A percentile compares a stretch with the other conserved stretches of the same genome.
Conservation (phyloP, 805 yeast species). For the Candida boidinii region DNA sequence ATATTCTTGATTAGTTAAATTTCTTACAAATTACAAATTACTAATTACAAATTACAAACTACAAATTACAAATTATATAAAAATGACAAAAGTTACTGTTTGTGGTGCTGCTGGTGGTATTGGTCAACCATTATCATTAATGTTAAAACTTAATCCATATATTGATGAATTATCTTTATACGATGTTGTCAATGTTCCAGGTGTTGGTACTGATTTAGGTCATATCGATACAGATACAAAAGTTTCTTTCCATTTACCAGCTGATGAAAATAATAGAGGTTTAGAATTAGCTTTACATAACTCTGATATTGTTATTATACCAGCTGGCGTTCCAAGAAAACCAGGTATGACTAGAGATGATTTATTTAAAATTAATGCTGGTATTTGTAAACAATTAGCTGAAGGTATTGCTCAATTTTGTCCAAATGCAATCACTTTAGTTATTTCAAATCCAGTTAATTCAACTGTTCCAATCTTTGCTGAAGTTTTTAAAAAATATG, state of each 20-base stretch:
- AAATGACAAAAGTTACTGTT: constrained; percentile 42
- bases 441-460: constrained; percentile 91
- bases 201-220: constrained; percentile 46
- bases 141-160: constrained; percentile 37
- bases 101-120: constrained; percentile 84
- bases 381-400: constrained; percentile 67
- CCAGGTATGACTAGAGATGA: constrained; percentile 99
- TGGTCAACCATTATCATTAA: constrained; percentile 48
- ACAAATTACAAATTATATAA: too few species aligned
- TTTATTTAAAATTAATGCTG: constrained; percentile 61
- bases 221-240: constrained; percentile 44
- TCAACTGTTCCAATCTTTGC: constrained; percentile 87
- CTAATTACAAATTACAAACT: too few species aligned
- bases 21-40: too few species aligned
- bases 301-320: constrained; percentile 37
- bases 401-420: constrained; percentile 64
- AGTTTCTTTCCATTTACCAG: constrained; percentile 34
- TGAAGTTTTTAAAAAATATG: constrained; percentile 61
- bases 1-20: too few species aligned
- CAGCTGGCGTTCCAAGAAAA: constrained; percentile 87
- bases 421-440: constrained; percentile 68
- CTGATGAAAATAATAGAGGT: constrained; percentile 18
- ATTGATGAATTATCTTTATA: constrained; percentile 38
- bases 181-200: constrained; percentile 48
- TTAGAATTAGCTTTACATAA: constrained; percentile 27